Evolutionary conservation across 1,284 basidiomycete species (phyloP), one percentile per base, ranked within the genome.

Genomic region (Malassezia yamatoensis): DNA sequence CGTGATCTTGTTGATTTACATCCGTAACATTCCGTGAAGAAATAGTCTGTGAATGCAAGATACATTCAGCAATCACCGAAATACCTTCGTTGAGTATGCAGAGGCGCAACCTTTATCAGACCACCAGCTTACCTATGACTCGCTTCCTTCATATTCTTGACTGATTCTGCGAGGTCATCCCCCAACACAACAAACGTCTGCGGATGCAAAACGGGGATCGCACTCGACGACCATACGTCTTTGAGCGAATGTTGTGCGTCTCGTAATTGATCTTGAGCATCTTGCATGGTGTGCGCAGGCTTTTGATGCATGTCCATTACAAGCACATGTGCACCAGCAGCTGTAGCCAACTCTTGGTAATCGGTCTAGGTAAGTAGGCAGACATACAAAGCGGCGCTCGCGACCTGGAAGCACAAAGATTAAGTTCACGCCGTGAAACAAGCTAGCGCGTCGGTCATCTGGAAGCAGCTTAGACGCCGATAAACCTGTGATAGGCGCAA

Each of bases 291-390:
- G 3, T 8, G 7, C 2, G 44, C 15, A 2, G 46, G 33, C n/a
- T 45, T 32, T 37, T 9, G 7, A 9, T 29, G 6, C 32, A 49
- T 20, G 18, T 52, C 55, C 24, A 44, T 50, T 13, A 53, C 21
- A 9, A 37, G 16, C 9, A 58, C 55, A 10, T 33, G 38, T 7
- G 44, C 55, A 10, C 43, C 50, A 12, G 55, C 55, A n/a, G 55
- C 55, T 15, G 33, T 35, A 3, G 50, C 50, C 2, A 58, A 20
- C 33, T 58, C 45, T 32, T 29, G 46, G 34, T 45, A 33, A 18
- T 58, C 55, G 21, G 33, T n/a, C 39, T 42, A 32, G 24, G 16
- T 49, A 8, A 33, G 34, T 20, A 3, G n/a, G 8, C 24, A 10
- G 8, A 48, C 46, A n/a, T 32, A 48, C 46, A 40, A 39, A 47